These are phyloP conservation scores for Streptanthus diversifolius DNA, from an alignment of 345 rosid species.

Conservation along the genomic window DNA sequence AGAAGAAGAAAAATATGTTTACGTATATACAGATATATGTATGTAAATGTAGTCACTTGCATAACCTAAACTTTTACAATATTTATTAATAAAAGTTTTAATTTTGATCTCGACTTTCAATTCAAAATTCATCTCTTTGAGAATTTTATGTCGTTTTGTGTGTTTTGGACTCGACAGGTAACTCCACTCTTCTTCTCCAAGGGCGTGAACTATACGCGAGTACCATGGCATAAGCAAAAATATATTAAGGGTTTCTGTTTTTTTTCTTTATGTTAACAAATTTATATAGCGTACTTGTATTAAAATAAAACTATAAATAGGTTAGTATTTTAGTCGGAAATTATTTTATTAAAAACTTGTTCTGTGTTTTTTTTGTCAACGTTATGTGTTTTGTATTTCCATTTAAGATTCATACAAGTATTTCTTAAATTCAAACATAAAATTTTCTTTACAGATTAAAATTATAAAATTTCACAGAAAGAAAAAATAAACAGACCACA, in stretches of 20 bases:
- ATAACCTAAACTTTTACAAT: slow-evolving; percentile 39
- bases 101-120: no score
- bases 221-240: not conserved
- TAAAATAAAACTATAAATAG: not conserved
- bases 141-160: slow-evolving; percentile 35
- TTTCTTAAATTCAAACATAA: not conserved
- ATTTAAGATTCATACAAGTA: not conserved
- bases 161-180: slow-evolving; percentile 19
- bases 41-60: slow-evolving; percentile 36
- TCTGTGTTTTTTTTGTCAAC: no score
- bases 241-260: not conserved
- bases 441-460: not conserved
- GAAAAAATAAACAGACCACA: no score
- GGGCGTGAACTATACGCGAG: slow-evolving; percentile 26
- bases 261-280: not conserved
- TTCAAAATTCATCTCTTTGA: not conserved
- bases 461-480: no score
- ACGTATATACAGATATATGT: slow-evolving; percentile 23
- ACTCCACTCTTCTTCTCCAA: slow-evolving; percentile 7
- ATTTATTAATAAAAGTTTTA: not conserved
- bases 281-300: not conserved
- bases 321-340: not conserved
- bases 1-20: slow-evolving; percentile 27
- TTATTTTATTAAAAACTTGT: not conserved
- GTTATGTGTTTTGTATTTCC: not conserved